A percentile compares a stretch with the other conserved stretches of the same genome.
These are phyloP conservation scores for Colletotrichum spaethianum DNA, from an alignment of 2,329 filamentous ascomycete genomes.

Conservation along the genomic window DNA sequence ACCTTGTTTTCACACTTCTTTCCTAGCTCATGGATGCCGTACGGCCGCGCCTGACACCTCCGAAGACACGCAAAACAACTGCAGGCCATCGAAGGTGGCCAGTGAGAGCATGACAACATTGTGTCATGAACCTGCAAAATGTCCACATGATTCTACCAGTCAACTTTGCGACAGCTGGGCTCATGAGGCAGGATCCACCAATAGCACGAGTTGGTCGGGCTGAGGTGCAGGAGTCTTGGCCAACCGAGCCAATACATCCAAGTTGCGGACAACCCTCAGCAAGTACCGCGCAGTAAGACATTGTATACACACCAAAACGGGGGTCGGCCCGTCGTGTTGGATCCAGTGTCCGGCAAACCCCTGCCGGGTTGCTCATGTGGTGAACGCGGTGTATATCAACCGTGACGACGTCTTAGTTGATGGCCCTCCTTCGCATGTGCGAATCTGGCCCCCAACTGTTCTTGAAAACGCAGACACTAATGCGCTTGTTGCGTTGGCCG, in stretches of 20 bases:
- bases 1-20: slow-evolving; percentile 36
- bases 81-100: slow-evolving; percentile 25
- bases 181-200: slow-evolving; percentile 32
- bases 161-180: slow-evolving; percentile 4
- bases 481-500: not conserved
- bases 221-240: slow-evolving; percentile 19
- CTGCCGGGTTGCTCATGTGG: slow-evolving; percentile 21
- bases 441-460: slow-evolving; percentile 21
- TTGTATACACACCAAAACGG: slow-evolving; percentile 22
- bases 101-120: slow-evolving; percentile 30
- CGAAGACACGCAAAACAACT: slow-evolving; percentile 19
- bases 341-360: slow-evolving; percentile 10
- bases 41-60: slow-evolving; percentile 38
- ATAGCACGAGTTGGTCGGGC: slow-evolving; percentile 26
- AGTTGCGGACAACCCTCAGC: slow-evolving; percentile 29
- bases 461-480: not conserved
- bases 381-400: slow-evolving; percentile 18
- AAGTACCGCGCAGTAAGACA: slow-evolving; percentile 35
- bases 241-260: slow-evolving; percentile 30
- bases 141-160: slow-evolving; percentile 37
- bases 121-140: slow-evolving; percentile 21
- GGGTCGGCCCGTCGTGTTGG: slow-evolving; percentile 36
- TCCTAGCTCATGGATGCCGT: not conserved
- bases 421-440: slow-evolving; percentile 24
- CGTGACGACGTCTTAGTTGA: slow-evolving; percentile 26